phyloP scores from a whole-genome alignment of 805 yeast genomes.

The Lipomyces orientalis region DNA sequence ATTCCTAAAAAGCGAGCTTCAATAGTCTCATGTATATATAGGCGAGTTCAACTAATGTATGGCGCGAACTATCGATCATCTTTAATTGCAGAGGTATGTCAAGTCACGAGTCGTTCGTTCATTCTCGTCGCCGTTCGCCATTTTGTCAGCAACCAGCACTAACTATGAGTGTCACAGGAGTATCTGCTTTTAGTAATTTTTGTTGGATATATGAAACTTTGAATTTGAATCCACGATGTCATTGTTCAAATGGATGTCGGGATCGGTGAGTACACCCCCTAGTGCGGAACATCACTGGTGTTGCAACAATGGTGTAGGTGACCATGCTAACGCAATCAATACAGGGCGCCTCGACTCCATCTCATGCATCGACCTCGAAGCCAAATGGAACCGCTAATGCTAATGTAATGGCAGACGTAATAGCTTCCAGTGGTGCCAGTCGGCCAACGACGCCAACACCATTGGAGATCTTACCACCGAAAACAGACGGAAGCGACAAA shows the following conservation, averaged over 20 bases:
- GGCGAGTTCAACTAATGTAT: not conserved
- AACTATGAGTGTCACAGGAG: not conserved
- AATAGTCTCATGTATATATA: not conserved
- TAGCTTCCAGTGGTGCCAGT: not conserved
- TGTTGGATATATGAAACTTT: not conserved
- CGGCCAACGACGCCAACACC: not conserved
- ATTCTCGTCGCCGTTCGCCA: not conserved
- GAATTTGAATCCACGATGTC: not conserved
- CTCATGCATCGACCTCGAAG: not conserved
- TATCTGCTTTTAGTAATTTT: not conserved
- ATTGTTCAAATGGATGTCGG: conserved; percentile 6
- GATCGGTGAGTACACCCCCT: conserved; percentile 2
- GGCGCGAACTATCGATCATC: not conserved
- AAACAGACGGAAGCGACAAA: conserved; percentile 39
- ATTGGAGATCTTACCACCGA: not conserved
- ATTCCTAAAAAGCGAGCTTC: too few species aligned
- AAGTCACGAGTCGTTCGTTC: not conserved
- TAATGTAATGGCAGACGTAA: not conserved
- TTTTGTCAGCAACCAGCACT: not conserved
- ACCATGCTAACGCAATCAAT: not conserved
- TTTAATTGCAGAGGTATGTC: not conserved
- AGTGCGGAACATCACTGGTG: not conserved
- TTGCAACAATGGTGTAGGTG: not conserved
- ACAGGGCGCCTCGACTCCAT: not conserved
- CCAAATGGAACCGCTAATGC: not conserved